Percentiles rank a stretch among this genome's conserved stretches.
phyloP scores from a whole-genome alignment of 768 basidiomycete species.

The Paxillus rubicundulus region DNA sequence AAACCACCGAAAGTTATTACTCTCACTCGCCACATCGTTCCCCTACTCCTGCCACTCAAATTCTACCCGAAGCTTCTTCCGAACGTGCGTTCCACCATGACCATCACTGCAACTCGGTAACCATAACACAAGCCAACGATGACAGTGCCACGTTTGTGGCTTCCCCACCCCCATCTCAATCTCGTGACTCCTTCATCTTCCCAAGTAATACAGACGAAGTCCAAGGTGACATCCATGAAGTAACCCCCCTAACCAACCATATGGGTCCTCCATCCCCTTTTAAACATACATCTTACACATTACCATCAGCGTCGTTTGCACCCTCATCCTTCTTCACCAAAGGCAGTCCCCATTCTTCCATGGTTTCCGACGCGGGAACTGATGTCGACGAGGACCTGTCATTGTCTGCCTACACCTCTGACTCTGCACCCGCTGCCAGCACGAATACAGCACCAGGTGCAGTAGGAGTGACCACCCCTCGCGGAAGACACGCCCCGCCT shows the following conservation, averaged over 20 bases:
- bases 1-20: neutral
- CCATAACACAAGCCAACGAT: constrained; percentile 6
- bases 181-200: constrained; percentile 41
- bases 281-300: constrained; percentile 13
- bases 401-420: constrained; percentile 30
- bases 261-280: constrained; percentile 10
- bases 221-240: constrained; percentile 21
- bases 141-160: constrained; percentile 24
- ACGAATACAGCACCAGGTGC: constrained; percentile 5
- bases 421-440: constrained; percentile 13
- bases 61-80: constrained; percentile 17
- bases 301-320: constrained; percentile 22
- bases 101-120: constrained; percentile 7
- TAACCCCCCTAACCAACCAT: constrained; percentile 13
- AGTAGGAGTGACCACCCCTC: constrained; percentile 19
- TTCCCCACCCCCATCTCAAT: constrained; percentile 18
- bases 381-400: constrained; percentile 25
- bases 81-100: constrained; percentile 22
- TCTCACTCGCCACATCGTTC: constrained; percentile 2
- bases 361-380: constrained; percentile 22
- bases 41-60: constrained; percentile 16
- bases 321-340: constrained; percentile 19
- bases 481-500: constrained; percentile 18
- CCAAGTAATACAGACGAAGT: constrained; percentile 23
- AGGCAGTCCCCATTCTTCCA: constrained; percentile 26